Conservation (phyloP, 352 stramenopile species). For the Phytopythium cucurbitacearum region DNA sequence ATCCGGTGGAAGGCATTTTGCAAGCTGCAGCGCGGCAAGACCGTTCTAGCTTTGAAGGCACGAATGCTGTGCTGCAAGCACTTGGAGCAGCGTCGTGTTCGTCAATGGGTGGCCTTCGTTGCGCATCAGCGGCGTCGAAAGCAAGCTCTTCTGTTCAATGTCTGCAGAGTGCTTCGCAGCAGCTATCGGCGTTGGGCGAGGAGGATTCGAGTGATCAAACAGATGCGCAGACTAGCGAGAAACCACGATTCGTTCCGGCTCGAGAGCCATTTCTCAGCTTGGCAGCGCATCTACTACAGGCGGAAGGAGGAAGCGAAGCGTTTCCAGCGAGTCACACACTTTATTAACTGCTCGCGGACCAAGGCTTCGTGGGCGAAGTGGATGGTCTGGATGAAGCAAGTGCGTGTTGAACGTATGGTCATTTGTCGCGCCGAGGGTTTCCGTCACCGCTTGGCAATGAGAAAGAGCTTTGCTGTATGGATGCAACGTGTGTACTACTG, state of each 20-base stretch:
- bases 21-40: slow-evolving; percentile 1
- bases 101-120: slow-evolving; percentile 6
- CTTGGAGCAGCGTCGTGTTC: slow-evolving; percentile 6
- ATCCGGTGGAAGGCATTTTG: slow-evolving; percentile 25
- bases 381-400: slow-evolving; percentile 13
- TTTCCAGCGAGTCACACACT: slow-evolving; percentile 19
- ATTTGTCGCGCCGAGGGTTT: slow-evolving; percentile 32
- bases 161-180: slow-evolving; percentile 3
- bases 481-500: slow-evolving; percentile 7
- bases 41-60: slow-evolving; percentile 14
- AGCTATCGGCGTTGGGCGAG: slow-evolving; percentile 19
- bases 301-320: slow-evolving; percentile 23
- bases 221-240: slow-evolving; percentile 29
- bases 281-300: slow-evolving; percentile 26
- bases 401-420: slow-evolving; percentile 17
- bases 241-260: slow-evolving; percentile 29
- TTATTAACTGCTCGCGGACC: slow-evolving; percentile 19
- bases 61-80: slow-evolving; percentile 16
- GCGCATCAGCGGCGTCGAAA: slow-evolving; percentile 10
- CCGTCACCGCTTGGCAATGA: slow-evolving; percentile 24
- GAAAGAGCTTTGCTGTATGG: slow-evolving; percentile 37
- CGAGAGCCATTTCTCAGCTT: slow-evolving; percentile 40
- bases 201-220: slow-evolving; percentile 20
- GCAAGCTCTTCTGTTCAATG: slow-evolving; percentile 6
- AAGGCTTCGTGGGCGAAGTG: slow-evolving; percentile 33